phyloP scores from a whole-genome alignment of 305 asterid species.

The Fraxinus angustifolia region DNA sequence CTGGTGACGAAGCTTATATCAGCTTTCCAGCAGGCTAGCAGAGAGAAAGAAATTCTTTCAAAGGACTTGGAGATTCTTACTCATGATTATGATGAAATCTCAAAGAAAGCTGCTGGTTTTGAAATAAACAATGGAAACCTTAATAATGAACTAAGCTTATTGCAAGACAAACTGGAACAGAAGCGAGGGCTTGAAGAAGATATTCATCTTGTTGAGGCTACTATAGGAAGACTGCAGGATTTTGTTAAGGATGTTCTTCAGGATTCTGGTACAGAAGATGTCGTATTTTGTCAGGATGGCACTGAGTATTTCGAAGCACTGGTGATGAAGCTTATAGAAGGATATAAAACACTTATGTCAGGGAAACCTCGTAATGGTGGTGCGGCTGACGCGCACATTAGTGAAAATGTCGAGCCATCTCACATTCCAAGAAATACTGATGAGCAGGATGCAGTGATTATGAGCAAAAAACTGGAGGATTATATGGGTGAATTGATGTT shows the following conservation, averaged over 20 bases:
- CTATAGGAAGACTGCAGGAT: conserved; percentile 55
- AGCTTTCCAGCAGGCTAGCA: conserved; percentile 48
- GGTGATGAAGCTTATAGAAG: conserved; percentile 59
- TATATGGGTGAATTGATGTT: conserved; percentile 42
- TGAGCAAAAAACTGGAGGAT: conserved; percentile 59
- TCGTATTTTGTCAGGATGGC: conserved; percentile 42
- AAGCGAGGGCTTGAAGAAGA: conserved; percentile 57
- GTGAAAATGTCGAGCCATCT: conserved; percentile 36
- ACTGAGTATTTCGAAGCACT: conserved; percentile 50
- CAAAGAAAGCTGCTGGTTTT: conserved; percentile 40
- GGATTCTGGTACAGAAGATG: conserved; percentile 49
- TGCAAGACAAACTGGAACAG: conserved; percentile 47
- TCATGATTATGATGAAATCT: conserved; percentile 43
- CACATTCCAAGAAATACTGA: conserved; percentile 37
- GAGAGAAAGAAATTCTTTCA: conserved; percentile 56
- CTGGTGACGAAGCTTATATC: conserved; percentile 15
- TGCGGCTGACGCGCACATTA: conserved; percentile 35
- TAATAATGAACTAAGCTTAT: conserved; percentile 46
- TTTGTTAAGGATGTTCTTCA: conserved; percentile 58
- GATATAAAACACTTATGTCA: conserved; percentile 41
- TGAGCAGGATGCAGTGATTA: conserved; percentile 38
- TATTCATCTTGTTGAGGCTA: conserved; percentile 45
- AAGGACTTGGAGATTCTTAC: conserved; percentile 55
- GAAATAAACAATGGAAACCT: conserved; percentile 44
- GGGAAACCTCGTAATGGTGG: conserved; percentile 37